Percentiles rank a stretch among this genome's conserved stretches.
Evolutionary conservation across 345 rosid genomes (phyloP).

Genomic region (Sonneratia caseolaris): DNA sequence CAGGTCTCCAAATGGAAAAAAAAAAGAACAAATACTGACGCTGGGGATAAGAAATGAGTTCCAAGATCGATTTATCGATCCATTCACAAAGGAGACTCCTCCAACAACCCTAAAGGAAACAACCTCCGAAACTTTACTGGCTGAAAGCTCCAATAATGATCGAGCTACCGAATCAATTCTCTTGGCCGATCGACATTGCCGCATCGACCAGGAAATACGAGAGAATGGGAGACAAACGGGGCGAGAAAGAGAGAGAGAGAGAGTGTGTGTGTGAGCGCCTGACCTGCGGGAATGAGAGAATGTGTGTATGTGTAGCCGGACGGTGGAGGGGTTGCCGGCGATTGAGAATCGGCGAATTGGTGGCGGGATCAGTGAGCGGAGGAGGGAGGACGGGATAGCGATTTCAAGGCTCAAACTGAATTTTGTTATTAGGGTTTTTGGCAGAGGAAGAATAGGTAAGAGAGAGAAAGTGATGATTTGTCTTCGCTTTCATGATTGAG

Average conservation of each 20-base stretch:
- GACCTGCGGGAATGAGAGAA: not conserved
- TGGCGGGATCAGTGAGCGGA: constrained; percentile 2
- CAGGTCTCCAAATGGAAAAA: not conserved
- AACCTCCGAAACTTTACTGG: not conserved
- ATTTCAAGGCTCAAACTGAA: constrained; percentile 45
- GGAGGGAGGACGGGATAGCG: constrained; percentile 17
- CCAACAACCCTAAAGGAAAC: not conserved
- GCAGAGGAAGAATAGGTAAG: not conserved
- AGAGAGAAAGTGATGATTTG: not conserved
- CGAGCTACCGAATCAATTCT: not conserved
- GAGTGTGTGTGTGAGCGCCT: too few species aligned
- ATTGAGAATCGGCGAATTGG: not conserved
- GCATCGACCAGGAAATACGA: not conserved
- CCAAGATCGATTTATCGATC: not conserved
- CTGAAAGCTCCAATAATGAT: not conserved
- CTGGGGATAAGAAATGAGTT: not conserved
- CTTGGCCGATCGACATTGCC: not conserved
- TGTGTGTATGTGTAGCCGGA: not conserved
- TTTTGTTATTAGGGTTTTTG: constrained; percentile 38
- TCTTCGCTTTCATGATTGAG: not conserved
- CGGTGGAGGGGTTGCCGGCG: not conserved
- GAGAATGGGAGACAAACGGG: not conserved
- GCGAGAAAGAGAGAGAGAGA: not conserved
- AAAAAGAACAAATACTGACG: not conserved
- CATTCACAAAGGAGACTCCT: not conserved